Evolutionary conservation across 2,329 filamentous ascomycete species (phyloP), one percentile per base, ranked within the genome.

Genomic region (Periconia sp.): DNA sequence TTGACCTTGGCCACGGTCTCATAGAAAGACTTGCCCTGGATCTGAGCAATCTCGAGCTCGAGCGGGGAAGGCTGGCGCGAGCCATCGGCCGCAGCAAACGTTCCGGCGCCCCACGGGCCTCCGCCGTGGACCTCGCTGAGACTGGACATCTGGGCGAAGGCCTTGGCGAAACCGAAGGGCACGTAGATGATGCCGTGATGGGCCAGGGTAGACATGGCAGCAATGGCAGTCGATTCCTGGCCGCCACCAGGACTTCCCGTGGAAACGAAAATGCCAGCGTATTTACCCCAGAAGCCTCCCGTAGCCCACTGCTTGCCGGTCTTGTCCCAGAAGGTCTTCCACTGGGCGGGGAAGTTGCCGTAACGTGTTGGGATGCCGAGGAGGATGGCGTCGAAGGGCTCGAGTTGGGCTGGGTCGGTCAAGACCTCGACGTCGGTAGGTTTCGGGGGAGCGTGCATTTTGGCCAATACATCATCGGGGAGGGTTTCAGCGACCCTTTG

Each of bases 101-200:
- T 96, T 67, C 94, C 94, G 23, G 92, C 92, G 63, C 92, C 94
- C 94, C 23, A 7, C 12, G 7, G 8, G 23, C 7, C 7, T 50
- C 94, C 94, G 65, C 94, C 94, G 69, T 88, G 89, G 52, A 94
- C 80, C 78, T 96, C 91, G 21, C 67, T 68, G 24, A 96, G 71
- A 74, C 92, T 86, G 54, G 85, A 69, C 54, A 96, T 74, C 52
- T 84, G 74, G 47, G 68, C 68, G 68, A 96, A 96, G 36, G 84
- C 76, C 62, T 86, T 88, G 75, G 88, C 86, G 80, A 95, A 97
- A 42, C 94, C 94, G 40, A 97, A 80, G 35, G 94, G 94, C n/a
- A 97, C 91, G 72, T 87, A 97, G 79, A 94, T 87, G 76, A 97
- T 87, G 65, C 94, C 94, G 78, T 97, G 94, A 77, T 97, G 94